Evolutionary conservation across 441 rosid species (phyloP).

Genomic region (Lepidium campestre): DNA sequence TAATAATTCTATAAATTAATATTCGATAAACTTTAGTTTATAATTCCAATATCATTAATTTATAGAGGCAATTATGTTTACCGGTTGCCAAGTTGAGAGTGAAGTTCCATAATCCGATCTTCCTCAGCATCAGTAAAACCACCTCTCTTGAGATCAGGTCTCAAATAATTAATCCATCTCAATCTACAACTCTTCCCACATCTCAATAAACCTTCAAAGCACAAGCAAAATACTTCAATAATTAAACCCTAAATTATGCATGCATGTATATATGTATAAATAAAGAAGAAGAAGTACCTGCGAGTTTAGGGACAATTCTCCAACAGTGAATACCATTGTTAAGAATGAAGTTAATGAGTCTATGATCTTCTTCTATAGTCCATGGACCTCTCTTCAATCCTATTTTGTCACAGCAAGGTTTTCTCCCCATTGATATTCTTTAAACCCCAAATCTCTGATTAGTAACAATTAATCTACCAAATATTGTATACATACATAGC

Average conservation of each 20-base stretch:
- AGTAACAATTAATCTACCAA: constrained; percentile 3
- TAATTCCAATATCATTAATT: too few species aligned
- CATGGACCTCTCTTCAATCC: constrained; percentile 94
- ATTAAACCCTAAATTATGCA: background rate
- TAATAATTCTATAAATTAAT: too few species aligned
- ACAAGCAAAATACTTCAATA: background rate
- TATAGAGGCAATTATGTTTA: too few species aligned
- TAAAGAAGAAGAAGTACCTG: constrained; percentile 41
- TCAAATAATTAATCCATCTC: constrained; percentile 88
- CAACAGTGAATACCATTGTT: constrained; percentile 92
- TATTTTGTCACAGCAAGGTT: constrained; percentile 88
- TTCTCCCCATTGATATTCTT: constrained; percentile 61
- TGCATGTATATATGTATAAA: background rate
- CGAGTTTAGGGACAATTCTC: constrained; percentile 83
- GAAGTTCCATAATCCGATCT: constrained; percentile 70
- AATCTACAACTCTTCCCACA: constrained; percentile 91
- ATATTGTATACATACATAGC: background rate
- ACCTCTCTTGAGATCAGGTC: constrained; percentile 90
- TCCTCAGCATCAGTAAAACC: constrained; percentile 72
- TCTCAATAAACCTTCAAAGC: constrained; percentile 56
- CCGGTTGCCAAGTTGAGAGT: constrained; percentile 76
- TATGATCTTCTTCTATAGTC: constrained; percentile 91
- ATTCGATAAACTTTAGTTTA: too few species aligned
- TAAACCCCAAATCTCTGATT: background rate
- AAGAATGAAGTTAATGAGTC: constrained; percentile 73